These are phyloP conservation scores for Citrullus mucosospermus DNA, from an alignment of 306 rosid genomes.

Conservation along the genomic window DNA sequence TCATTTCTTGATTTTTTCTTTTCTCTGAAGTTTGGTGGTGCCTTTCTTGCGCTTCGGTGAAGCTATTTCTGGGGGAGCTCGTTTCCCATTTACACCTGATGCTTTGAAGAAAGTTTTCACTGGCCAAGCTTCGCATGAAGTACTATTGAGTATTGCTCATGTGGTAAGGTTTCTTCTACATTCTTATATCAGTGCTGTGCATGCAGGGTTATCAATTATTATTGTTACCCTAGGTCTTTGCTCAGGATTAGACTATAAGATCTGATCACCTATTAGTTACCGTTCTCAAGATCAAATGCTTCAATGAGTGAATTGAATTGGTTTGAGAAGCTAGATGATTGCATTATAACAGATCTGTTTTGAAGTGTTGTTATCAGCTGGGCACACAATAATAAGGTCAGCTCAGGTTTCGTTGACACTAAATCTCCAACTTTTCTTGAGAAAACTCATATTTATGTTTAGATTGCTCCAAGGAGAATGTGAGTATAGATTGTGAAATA, in stretches of 20 bases:
- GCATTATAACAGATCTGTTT: background rate
- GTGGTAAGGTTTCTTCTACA: constrained; percentile 39
- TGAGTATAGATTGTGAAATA: background rate
- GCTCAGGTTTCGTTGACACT: background rate
- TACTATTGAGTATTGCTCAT: constrained; percentile 55
- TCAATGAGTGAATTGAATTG: background rate
- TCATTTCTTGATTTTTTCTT: background rate
- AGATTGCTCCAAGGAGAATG: background rate
- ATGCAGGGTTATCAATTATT: background rate
- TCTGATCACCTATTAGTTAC: background rate
- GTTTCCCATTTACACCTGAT: constrained; percentile 77
- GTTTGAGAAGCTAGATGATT: background rate
- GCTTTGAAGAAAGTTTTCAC: constrained; percentile 75
- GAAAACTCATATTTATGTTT: background rate
- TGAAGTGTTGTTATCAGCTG: background rate
- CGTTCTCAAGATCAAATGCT: background rate
- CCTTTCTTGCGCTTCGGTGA: constrained; percentile 94
- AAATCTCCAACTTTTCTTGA: background rate
- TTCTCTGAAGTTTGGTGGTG: constrained; percentile 47
- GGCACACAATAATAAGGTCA: background rate
- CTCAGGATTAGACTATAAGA: background rate
- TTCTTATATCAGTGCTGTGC: background rate
- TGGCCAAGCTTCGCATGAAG: constrained; percentile 67
- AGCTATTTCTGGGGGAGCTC: constrained; percentile 53
- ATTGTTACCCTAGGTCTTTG: constrained; percentile 1